Evolutionary conservation across 2,329 filamentous ascomycete genomes (phyloP), one percentile per base, ranked within the genome.

Genomic region (Colletotrichum gloeosporioides): DNA sequence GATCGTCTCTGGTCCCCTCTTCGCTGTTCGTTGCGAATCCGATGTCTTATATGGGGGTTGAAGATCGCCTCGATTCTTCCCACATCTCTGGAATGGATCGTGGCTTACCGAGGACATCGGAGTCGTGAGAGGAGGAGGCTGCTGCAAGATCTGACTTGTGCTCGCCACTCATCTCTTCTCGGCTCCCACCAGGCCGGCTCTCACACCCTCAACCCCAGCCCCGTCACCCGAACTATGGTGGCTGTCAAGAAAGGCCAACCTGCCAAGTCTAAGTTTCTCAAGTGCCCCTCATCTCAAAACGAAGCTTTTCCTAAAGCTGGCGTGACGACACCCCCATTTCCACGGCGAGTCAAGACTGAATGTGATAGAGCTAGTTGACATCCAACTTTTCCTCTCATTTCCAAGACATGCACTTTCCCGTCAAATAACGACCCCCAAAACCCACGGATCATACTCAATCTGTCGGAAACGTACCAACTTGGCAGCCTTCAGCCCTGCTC

Each of bases 221-320:
- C 25, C 53, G 34, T 61, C 66, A 61, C 16, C 66, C 66, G 66
- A 69, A 69, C 53, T 61, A 53, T 59, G 39, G 2, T 0, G 16
- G 12, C 66, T 49, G 53, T 69, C 66, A 44, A 69, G 13, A 22
- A 53, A 61, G 53, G 32, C 31, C 53, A 34, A 25, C 53, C 66
- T 69, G 66, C 66, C 66, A 69, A 69, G 66, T 69, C 66, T 44
- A 69, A 44, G 25, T 39, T 36, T 8, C 25, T 25, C 66, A 10
- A 49, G 16, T 15, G 53, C 31, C 22, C n/a, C 18, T 67, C 27
- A 53, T n/a, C 31, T 12, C 12, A 34, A 57, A 39, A 55, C 25
- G 66, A 69, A 61, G 55, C 22, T 31, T 69, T 69, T 32, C 25
- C 53, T 22, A 44, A 67, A 39, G 36, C 18, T n/a, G 18, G 7